phyloP scores from a whole-genome alignment of 306 rosid species.

The Carpinus viminea region DNA sequence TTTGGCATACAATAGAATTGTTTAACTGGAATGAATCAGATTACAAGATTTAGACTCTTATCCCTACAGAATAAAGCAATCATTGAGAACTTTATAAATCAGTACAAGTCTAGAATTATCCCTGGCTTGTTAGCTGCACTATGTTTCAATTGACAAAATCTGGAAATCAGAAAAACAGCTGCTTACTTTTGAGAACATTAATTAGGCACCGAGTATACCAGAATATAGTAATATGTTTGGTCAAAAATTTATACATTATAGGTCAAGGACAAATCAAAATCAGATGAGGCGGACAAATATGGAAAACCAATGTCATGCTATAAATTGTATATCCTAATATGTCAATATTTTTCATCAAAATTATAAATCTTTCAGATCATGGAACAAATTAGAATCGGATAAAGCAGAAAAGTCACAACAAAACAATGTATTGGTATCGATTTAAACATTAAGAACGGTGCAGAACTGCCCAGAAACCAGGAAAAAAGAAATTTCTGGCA shows the following conservation, averaged over 20 bases:
- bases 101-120: neutral
- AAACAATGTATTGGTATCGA: neutral
- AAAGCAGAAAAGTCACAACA: neutral
- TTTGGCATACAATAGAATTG: neutral
- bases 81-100: neutral
- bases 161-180: neutral
- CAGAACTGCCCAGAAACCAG: neutral
- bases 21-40: neutral
- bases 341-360: neutral
- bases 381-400: neutral
- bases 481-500: neutral
- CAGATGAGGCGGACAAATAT: neutral
- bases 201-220: neutral
- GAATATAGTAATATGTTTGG: neutral
- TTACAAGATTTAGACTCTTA: neutral
- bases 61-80: neutral
- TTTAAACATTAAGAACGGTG: neutral
- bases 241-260: neutral
- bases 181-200: neutral
- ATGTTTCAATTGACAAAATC: neutral
- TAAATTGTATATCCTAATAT: neutral
- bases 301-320: neutral
- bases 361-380: neutral
- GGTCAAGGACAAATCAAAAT: neutral
- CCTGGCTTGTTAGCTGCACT: neutral